Conservation (phyloP, 768 basidiomycete species). For the Hortiboletus flavorubellus region DNA sequence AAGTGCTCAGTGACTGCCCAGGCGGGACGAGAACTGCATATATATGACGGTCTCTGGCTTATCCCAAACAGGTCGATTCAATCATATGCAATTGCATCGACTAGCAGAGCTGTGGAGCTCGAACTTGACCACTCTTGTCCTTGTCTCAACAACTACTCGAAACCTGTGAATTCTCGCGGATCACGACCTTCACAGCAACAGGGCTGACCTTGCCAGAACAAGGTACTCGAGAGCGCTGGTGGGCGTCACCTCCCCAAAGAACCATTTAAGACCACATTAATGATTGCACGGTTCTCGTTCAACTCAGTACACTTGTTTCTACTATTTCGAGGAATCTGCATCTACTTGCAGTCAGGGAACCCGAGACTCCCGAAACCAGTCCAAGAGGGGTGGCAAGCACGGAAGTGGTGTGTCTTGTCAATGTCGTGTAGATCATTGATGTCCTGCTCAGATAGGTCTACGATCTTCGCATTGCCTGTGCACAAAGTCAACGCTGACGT, state of each 20-base stretch:
- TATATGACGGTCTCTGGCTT: conserved; percentile 5
- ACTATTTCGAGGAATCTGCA: conserved; percentile 1
- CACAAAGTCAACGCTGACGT: neutral
- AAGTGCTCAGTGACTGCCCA: neutral
- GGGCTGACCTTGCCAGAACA: conserved; percentile 12
- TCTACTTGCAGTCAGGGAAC: conserved; percentile 51
- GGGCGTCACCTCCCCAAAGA: neutral
- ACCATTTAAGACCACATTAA: neutral
- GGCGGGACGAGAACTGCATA: neutral
- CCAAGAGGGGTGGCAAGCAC: conserved; percentile 63
- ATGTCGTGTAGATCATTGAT: conserved; percentile 51
- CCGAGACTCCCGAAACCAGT: conserved; percentile 61
- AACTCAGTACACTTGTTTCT: neutral
- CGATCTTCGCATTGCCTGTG: conserved; percentile 54
- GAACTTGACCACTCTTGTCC: neutral
- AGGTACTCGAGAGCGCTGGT: neutral
- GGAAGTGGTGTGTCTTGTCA: conserved; percentile 60
- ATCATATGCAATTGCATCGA: conserved; percentile 1
- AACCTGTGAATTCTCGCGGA: neutral
- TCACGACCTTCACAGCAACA: neutral
- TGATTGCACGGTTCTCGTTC: neutral
- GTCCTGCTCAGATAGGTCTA: conserved; percentile 51
- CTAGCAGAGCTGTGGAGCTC: neutral
- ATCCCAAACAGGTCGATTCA: conserved; percentile 2
- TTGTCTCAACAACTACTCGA: neutral